phyloP scores from a whole-genome alignment of 1,139 yeast species.

The Taphrina confusa region DNA sequence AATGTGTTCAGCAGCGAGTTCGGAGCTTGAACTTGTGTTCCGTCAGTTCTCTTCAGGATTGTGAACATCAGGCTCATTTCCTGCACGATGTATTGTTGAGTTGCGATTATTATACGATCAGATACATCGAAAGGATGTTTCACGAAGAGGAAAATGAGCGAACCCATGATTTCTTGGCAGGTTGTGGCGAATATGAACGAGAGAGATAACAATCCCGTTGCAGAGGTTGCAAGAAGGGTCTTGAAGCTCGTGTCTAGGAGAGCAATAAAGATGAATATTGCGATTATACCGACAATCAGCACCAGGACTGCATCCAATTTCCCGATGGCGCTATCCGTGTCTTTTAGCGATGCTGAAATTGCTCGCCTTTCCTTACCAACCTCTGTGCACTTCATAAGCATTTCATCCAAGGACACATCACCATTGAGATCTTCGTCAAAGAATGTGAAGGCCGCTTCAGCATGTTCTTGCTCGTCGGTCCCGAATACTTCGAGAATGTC shows the following conservation, averaged over 20 bases:
- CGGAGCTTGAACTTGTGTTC: conserved; percentile 48
- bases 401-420: conserved; percentile 49
- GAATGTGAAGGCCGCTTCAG: conserved; percentile 46
- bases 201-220: conserved; percentile 49
- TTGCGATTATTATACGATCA: conserved; percentile 47
- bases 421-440: conserved; percentile 49
- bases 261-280: conserved; percentile 49
- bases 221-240: conserved; percentile 51
- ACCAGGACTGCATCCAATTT: conserved; percentile 48
- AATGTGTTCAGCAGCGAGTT: conserved; percentile 48
- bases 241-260: conserved; percentile 51
- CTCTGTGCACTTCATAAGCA: conserved; percentile 46
- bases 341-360: conserved; percentile 48
- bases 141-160: conserved; percentile 50
- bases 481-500: conserved; percentile 50
- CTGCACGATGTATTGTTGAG: conserved; percentile 44
- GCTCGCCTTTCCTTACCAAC: conserved; percentile 48
- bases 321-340: conserved; percentile 50
- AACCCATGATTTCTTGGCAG: conserved; percentile 49
- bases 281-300: conserved; percentile 46
- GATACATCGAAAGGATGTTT: conserved; percentile 53
- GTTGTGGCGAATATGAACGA: conserved; percentile 50
- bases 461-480: conserved; percentile 44
- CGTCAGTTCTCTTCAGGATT: conserved; percentile 45
- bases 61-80: conserved; percentile 49